A percentile compares a stretch with the other conserved stretches of the same genome.
phyloP scores from a whole-genome alignment of 345 rosid genomes.

The Populus simonii region DNA sequence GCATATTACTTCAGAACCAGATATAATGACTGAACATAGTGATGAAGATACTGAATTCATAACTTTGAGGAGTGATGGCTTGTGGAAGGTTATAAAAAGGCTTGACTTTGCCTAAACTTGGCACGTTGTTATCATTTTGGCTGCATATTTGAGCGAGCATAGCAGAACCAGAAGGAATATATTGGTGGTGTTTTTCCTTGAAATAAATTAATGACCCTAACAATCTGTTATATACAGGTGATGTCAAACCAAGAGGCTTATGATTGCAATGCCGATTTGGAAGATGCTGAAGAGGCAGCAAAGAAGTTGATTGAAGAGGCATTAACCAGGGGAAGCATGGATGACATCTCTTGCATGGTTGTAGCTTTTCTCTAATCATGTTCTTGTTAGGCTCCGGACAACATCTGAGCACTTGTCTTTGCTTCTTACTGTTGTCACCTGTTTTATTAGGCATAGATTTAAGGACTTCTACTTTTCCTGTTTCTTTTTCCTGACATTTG shows the following conservation, averaged over 20 bases:
- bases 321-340: slow-evolving; percentile 29
- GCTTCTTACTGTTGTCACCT: neutral
- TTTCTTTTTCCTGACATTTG: neutral
- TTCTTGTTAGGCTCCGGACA: no score
- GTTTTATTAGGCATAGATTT: neutral
- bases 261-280: slow-evolving; percentile 15
- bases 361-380: slow-evolving; percentile 16
- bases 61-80: slow-evolving; percentile 57
- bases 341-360: slow-evolving; percentile 47
- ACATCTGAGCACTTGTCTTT: neutral
- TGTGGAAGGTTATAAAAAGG: slow-evolving; percentile 42
- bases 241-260: slow-evolving; percentile 47
- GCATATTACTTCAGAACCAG: no score
- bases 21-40: no score
- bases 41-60: slow-evolving; percentile 25
- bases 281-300: slow-evolving; percentile 32
- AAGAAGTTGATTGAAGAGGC: slow-evolving; percentile 36
- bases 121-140: no score
- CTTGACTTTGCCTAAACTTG: neutral
- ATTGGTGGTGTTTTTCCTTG: no score
- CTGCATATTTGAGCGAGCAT: no score
- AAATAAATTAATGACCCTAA: neutral
- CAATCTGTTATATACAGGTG: slow-evolving; percentile 26
- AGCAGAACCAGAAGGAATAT: no score
- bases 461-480: neutral